phyloP scores from a whole-genome alignment of 2,329 filamentous ascomycete genomes.

The Pyricularia grisea region DNA sequence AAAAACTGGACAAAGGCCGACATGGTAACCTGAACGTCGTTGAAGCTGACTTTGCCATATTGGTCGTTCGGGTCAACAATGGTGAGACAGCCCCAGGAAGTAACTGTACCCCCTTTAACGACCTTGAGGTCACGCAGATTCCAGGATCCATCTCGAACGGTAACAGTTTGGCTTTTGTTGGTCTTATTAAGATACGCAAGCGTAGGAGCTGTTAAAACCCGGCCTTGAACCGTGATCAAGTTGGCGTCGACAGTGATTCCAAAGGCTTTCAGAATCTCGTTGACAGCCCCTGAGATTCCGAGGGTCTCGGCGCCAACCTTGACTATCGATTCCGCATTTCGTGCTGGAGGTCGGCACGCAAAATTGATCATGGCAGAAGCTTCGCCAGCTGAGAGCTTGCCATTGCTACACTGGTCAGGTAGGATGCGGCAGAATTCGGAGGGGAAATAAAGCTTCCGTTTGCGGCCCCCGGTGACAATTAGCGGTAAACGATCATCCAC shows the following conservation, averaged over 20 bases:
- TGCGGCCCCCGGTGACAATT: slow-evolving; percentile 53
- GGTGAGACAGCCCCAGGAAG: slow-evolving; percentile 38
- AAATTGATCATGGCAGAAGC: slow-evolving; percentile 62
- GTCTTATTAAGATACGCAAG: slow-evolving; percentile 43
- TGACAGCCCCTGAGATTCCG: slow-evolving; percentile 36
- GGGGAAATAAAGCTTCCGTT: slow-evolving; percentile 54
- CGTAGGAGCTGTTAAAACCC: slow-evolving; percentile 52
- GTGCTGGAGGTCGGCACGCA: slow-evolving; percentile 55
- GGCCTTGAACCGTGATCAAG: slow-evolving; percentile 63
- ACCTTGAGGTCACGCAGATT: slow-evolving; percentile 56
- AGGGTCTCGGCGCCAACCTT: slow-evolving; percentile 46
- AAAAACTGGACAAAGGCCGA: slow-evolving; percentile 26
- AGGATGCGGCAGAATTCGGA: slow-evolving; percentile 56
- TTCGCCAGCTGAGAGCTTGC: slow-evolving; percentile 50
- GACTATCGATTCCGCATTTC: slow-evolving; percentile 59
- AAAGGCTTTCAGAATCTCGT: slow-evolving; percentile 42
- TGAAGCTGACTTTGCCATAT: background rate
- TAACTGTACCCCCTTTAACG: slow-evolving; percentile 41
- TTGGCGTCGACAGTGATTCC: slow-evolving; percentile 50
- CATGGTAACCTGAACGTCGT: slow-evolving; percentile 14
- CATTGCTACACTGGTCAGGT: slow-evolving; percentile 53
- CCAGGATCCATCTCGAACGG: slow-evolving; percentile 51
- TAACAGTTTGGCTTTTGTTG: slow-evolving; percentile 12
- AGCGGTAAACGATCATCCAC: slow-evolving; percentile 40
- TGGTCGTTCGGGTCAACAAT: background rate